phyloP scores from a whole-genome alignment of 192 early-diverging fungal genomes.

The Coemansia biformis region DNA sequence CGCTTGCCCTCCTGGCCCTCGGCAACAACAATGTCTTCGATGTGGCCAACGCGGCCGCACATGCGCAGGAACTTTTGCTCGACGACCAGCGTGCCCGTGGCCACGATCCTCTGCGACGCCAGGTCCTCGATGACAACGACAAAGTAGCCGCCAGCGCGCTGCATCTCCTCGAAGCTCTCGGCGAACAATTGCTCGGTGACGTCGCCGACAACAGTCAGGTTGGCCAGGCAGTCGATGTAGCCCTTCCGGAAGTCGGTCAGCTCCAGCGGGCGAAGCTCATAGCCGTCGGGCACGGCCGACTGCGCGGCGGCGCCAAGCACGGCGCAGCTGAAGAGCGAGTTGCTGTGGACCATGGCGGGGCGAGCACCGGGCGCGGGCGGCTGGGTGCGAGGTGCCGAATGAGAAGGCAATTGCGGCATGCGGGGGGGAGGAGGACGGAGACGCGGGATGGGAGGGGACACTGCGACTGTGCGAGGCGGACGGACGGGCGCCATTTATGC shows the following conservation, averaged over 20 bases:
- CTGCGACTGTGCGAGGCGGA: no score
- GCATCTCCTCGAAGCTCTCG: conserved; percentile 75
- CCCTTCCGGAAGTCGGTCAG: conserved; percentile 77
- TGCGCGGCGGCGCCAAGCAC: conserved; percentile 67
- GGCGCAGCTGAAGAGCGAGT: conserved; percentile 33
- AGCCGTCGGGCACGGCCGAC: conserved; percentile 58
- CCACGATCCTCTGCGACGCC: conserved; percentile 57
- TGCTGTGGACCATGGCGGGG: conserved; percentile 42
- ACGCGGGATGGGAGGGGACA: no score
- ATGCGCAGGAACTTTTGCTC: conserved; percentile 87
- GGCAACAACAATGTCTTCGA: conserved; percentile 84
- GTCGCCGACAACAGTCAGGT: conserved; percentile 74
- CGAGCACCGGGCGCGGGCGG: no score
- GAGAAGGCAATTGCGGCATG: no score
- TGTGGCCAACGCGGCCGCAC: conserved; percentile 84
- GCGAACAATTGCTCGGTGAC: conserved; percentile 65
- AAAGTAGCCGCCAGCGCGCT: conserved; percentile 62
- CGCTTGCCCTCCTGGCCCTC: conserved; percentile 67
- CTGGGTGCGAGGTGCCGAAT: not conserved
- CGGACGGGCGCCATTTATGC: no score
- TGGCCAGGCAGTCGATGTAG: conserved; percentile 59
- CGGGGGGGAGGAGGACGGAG: no score
- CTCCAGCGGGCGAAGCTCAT: conserved; percentile 70
- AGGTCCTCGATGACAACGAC: conserved; percentile 78
- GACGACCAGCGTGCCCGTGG: conserved; percentile 77